Evolutionary conservation across 129 eudicot species (phyloP).

Genomic region (Apium graveolens): DNA sequence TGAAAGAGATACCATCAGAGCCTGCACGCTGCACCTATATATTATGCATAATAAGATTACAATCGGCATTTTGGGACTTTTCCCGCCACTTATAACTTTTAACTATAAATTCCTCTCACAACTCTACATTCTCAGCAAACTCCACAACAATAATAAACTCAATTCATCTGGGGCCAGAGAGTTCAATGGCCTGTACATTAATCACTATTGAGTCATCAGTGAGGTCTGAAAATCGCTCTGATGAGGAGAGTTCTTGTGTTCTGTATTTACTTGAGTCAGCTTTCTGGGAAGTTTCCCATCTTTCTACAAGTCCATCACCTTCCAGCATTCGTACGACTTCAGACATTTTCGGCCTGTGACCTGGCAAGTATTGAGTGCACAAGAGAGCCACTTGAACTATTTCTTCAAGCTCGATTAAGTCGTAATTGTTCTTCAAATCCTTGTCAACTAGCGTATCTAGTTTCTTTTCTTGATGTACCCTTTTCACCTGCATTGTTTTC

Average conservation of each 20-base stretch:
- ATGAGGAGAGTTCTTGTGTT: conserved; percentile 52
- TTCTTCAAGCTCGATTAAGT: conserved; percentile 62
- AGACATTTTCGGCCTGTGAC: conserved; percentile 77
- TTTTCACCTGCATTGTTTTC: conserved; percentile 51
- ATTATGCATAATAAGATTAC: background rate
- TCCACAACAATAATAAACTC: background rate
- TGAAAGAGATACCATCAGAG: background rate
- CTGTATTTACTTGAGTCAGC: conserved; percentile 45
- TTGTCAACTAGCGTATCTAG: conserved; percentile 64
- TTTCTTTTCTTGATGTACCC: conserved; percentile 69
- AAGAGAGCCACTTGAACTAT: conserved; percentile 78
- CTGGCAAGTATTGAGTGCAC: conserved; percentile 79
- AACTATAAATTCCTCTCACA: background rate
- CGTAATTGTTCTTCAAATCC: conserved; percentile 50
- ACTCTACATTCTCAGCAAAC: background rate
- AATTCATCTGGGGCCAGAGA: conserved; percentile 80
- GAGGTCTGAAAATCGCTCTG: conserved; percentile 73
- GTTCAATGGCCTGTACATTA: conserved; percentile 66
- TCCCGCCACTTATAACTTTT: background rate
- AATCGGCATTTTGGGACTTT: background rate
- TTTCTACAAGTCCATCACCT: conserved; percentile 82
- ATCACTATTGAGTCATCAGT: conserved; percentile 72
- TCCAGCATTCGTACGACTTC: conserved; percentile 87
- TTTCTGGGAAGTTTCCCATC: conserved; percentile 80
- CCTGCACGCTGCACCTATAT: conserved; percentile 4